Evolutionary conservation across 2,329 filamentous ascomycete genomes (phyloP).

Genomic region (Alternaria rosae): DNA sequence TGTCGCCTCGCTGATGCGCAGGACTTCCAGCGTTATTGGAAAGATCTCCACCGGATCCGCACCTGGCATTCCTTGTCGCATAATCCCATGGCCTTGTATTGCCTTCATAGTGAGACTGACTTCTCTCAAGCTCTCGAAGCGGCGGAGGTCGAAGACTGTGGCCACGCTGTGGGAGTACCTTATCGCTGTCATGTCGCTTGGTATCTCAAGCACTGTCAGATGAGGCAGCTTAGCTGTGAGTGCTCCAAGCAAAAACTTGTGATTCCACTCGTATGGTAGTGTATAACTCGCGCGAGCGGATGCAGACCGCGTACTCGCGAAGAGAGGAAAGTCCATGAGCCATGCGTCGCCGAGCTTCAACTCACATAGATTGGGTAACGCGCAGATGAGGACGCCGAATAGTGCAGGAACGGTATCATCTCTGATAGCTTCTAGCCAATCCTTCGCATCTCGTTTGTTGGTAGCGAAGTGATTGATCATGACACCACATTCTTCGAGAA

Average conservation of each 20-base stretch:
- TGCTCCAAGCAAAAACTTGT: constrained; percentile 1
- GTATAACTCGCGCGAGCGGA: not conserved
- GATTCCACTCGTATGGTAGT: not conserved
- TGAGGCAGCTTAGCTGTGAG: not conserved
- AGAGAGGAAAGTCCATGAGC: constrained; percentile 28
- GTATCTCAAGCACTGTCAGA: constrained; percentile 18
- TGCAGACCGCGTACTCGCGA: constrained; percentile 4
- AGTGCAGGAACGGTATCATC: constrained; percentile 17
- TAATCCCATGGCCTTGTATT: constrained; percentile 1
- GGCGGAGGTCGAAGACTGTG: constrained; percentile 13
- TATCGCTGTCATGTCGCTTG: constrained; percentile 15
- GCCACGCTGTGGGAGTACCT: not conserved
- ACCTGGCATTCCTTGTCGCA: not conserved
- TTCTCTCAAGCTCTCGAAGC: constrained; percentile 16
- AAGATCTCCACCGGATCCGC: constrained; percentile 14
- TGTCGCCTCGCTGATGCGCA: constrained; percentile 24
- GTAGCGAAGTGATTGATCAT: constrained; percentile 3
- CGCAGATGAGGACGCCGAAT: constrained; percentile 15
- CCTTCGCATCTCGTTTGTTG: not conserved
- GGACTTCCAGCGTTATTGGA: constrained; percentile 16
- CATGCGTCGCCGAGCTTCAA: constrained; percentile 16
- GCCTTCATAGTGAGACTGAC: constrained; percentile 22
- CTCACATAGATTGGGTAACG: constrained; percentile 18
- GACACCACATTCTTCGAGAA: constrained; percentile 2
- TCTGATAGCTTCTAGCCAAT: constrained; percentile 7